Evolutionary conservation across 805 yeast species (phyloP), one percentile per base, ranked within the genome.

Genomic region (Sungouiella thailandica): DNA sequence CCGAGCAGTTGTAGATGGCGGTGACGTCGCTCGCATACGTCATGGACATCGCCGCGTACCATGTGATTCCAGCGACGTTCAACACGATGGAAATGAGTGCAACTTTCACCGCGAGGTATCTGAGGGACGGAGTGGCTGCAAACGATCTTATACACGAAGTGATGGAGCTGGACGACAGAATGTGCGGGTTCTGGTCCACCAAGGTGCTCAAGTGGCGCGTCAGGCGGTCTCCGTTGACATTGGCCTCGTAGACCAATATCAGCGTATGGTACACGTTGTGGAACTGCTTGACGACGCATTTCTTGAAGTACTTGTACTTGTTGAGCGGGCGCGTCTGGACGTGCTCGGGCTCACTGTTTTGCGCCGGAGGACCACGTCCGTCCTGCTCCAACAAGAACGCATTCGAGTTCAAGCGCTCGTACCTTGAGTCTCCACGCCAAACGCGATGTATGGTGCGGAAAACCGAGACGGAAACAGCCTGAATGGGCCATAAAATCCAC

Each of bases 1-100:
- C 94, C 11, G 90, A 80, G 53, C 93, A 85, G 61, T 87, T 86
- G 61, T 86, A 87, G 40, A 86, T 86, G 3, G 96, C 96, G 2
- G 95, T 87, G 23, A 87, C 82, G 49, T 87, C 95, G 3, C 86
- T 70, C 0, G 94, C 86, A 18, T 88, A 82, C 1, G 95, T 79
- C 51, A 83, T 59, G 19, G 78, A 69, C 78, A 87, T 84, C 8
- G 95, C 83, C 12, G 83, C 72, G 53, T 85, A 87, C 96, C 96
- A 86, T 2, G 95, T 76, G 13, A 74, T 65, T 1, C 94, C 95
- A 0, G 95, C 95, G 2, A 76, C 40, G 13, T 83, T 83, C 40
- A 86, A 63, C 5, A 86, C 72, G 7, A 73, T 19, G 3, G 83
- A 70, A 19, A 83, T 60, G 3, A 70, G 31, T 3, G 67, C 56